Evolutionary conservation across 306 rosid species (phyloP), one percentile per base, ranked within the genome.

Genomic region (Fragaria ananassa): DNA sequence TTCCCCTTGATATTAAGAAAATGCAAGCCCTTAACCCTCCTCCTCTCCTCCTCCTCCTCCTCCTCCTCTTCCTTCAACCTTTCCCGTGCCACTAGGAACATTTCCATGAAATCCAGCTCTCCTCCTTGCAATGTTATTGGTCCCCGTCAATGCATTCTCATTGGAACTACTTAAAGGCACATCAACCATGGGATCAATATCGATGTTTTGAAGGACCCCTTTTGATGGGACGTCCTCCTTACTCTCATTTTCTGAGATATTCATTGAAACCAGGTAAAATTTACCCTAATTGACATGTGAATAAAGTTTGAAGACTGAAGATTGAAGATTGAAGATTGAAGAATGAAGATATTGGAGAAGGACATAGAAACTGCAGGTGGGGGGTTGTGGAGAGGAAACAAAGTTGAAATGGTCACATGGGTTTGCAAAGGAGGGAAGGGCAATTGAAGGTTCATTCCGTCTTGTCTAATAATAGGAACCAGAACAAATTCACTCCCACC

Each of bases 1-100:
- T 88, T 95, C 29, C 96, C 99, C 0, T 89, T 89, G 31, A 78
- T 80, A 50, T 90, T 91, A 4, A 95, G 93, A 84, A 95, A 95
- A 8, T 88, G 87, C 74, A 95, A 79, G 79, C 93, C 85, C 78
- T 79, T 88, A 67, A 95, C 61, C 76, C 98, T n/a, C n/a, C 18
- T 13, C 51, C 98, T 79, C 85, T 47, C 18, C 21, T 50, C 54
- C 56, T 18, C 19, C 18, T 13, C 51, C 98, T 79, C 83, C 85
- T 47, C 18, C 21, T 50, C 54, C 56, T 18, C 19, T 89, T 31
- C 96, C 85, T 49, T 77, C 15, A 50, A 21, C 1, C 72, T 90
- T 85, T 58, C 21, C 76, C 74, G 85, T 67, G 81, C 71, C 70
- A 8, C 25, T 19, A 2, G 25, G 69, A 25, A 1, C 41, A 42